Evolutionary conservation across 163 green algal genomes (phyloP).

Genomic region (Scenedesmus sp.): DNA sequence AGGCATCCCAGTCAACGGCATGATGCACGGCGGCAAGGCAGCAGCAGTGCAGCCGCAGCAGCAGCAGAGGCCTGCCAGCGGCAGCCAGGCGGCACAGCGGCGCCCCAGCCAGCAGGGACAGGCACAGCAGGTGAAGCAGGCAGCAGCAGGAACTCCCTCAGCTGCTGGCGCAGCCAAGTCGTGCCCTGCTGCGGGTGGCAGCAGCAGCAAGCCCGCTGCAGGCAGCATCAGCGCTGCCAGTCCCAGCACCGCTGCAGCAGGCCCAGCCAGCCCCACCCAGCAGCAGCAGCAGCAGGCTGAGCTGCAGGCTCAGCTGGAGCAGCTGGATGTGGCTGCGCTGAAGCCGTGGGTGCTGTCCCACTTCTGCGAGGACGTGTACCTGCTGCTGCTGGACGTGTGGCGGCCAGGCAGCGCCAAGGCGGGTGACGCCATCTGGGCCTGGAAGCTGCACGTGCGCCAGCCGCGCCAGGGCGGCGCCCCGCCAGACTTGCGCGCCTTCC

Average conservation of each 20-base stretch:
- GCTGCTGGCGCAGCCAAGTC: not conserved
- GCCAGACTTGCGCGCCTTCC: slow-evolving; percentile 55
- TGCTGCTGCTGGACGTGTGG: slow-evolving; percentile 60
- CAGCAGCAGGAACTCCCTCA: not conserved
- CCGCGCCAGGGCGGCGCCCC: not conserved
- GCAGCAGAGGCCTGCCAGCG: not conserved
- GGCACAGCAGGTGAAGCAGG: not conserved
- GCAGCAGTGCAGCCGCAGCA: not conserved
- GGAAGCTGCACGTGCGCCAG: slow-evolving; percentile 44
- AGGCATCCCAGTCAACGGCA: slow-evolving; percentile 12
- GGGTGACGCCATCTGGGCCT: slow-evolving; percentile 58
- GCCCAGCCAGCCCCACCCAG: not conserved
- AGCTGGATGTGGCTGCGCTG: slow-evolving; percentile 11
- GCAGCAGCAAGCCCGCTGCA: slow-evolving; percentile 16
- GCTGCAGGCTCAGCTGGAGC: slow-evolving; percentile 20
- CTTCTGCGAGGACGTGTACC: slow-evolving; percentile 56
- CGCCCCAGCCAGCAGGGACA: not conserved
- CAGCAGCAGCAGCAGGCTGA: slow-evolving; percentile 26
- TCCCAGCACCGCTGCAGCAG: not conserved
- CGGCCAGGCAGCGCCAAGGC: slow-evolving; percentile 38
- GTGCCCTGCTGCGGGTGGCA: not conserved
- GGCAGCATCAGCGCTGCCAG: not conserved
- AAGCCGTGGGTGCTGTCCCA: slow-evolving; percentile 31
- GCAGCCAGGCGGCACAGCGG: not conserved
- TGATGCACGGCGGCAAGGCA: not conserved